Base-by-base conservation (phyloP, 371 early-diverging fungal species). In the Rhizopus delemar region DNA sequence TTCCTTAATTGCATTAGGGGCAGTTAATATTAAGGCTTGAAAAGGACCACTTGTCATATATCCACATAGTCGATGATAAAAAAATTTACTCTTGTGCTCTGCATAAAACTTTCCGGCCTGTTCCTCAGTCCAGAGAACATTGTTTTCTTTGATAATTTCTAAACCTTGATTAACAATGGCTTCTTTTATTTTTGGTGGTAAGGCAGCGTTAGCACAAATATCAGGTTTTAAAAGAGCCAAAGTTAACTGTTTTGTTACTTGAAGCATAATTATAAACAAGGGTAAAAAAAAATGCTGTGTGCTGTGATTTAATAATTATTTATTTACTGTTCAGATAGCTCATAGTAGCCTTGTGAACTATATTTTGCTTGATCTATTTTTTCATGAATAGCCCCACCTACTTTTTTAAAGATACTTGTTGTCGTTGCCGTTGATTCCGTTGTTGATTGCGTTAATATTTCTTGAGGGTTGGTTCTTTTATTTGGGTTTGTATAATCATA, bases 171-270 rank as follows among this genome's bases (percentile, higher is more conserved):
- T 60, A n/a, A 64, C 41, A 68, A 86, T 80, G 9, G 74, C 75
- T 33, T 74, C 53, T 46, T 60, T 61, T 16, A 80, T 73, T 50
- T 68, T 69, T 0, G 70, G 69, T 38, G 66, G 65, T n/a, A 80
- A 60, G 15, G 63, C 52, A 5, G 83, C 76, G 68, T 90, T 82
- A 7, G 89, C 87, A 53, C 84, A 84, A 46, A 92, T 73, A 66
- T 92, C 92, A 8, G 92, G 92, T 61, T 91, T 91, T 48, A 91
- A 67, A 45, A 91, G 62, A 3, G 90, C 92, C 52, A 91, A 72
- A 2, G 92, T 91, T 8, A 86, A 58, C 43, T 86, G 81, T 36
- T 6, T 53, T 53, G 50, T 43, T 55, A 48, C 15, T 57, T 57
- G 8, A 7, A 13, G 61, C 7, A 31, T 34, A 34, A 55, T 41